Percentiles rank a stretch among this genome's conserved stretches.
These are phyloP conservation scores for Atalantia buxifolia DNA, from an alignment of 345 rosid genomes.

Conservation along the genomic window DNA sequence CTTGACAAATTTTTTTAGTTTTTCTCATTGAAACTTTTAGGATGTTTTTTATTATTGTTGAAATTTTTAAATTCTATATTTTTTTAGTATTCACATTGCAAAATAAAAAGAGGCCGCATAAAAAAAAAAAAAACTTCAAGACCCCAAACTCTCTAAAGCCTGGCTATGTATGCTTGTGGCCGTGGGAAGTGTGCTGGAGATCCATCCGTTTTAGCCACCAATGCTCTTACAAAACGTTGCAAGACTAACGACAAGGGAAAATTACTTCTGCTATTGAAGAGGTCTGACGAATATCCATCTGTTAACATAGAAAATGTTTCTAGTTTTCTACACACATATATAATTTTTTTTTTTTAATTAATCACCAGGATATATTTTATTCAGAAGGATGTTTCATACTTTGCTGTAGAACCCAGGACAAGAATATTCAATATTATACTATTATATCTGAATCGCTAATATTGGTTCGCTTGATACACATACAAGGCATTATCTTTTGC, in stretches of 20 bases:
- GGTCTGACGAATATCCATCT: conserved; percentile 36
- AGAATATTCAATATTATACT: background rate
- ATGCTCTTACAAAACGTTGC: conserved; percentile 89
- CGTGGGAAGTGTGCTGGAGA: conserved; percentile 83
- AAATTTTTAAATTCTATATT: no score
- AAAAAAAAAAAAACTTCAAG: no score
- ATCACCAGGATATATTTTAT: no score
- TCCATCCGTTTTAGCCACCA: conserved; percentile 92
- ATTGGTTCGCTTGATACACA: background rate
- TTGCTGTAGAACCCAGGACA: background rate
- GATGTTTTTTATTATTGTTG: no score
- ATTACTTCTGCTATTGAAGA: conserved; percentile 70
- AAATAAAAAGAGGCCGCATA: no score
- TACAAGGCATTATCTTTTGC: conserved; percentile 26
- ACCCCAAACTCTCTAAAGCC: background rate
- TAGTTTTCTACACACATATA: no score
- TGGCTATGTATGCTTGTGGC: conserved; percentile 39
- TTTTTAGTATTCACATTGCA: no score
- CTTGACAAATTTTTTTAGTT: no score
- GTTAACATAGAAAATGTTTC: no score
- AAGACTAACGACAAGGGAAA: conserved; percentile 77
- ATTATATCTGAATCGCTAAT: background rate
- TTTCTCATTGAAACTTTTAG: no score
- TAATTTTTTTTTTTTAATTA: no score
- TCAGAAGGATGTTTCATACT: no score